phyloP scores from a whole-genome alignment of 2,329 filamentous ascomycete genomes.

The Anisogramma anomala region DNA sequence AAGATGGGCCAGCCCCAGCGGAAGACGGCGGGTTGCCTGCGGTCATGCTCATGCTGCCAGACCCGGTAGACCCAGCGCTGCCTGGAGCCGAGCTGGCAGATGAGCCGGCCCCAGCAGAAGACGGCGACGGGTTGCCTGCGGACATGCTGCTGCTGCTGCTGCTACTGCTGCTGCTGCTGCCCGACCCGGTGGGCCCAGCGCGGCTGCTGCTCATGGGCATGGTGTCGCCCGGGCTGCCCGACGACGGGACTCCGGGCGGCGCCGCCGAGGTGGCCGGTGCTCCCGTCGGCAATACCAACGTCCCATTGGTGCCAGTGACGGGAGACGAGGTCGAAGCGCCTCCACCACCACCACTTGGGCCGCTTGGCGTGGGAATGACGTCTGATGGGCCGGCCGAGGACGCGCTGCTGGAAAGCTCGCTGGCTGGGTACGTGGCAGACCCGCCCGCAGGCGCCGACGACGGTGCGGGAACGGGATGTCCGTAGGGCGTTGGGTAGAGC shows the following conservation, averaged over 20 bases:
- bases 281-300: neutral
- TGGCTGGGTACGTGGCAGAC: neutral
- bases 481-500: neutral
- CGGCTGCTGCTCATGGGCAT: no score
- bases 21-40: neutral
- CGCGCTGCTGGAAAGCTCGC: neutral
- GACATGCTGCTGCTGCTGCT: no score
- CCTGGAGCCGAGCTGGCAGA: no score
- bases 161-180: neutral
- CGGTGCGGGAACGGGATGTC: neutral
- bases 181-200: neutral
- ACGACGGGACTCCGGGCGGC: neutral
- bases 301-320: neutral
- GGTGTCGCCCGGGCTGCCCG: neutral
- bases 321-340: neutral
- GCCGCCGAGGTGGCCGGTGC: neutral
- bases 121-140: no score
- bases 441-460: neutral
- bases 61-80: neutral
- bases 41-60: neutral
- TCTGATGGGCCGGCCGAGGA: neutral
- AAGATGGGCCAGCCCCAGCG: no score
- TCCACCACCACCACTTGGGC: neutral
- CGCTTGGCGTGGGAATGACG: neutral
- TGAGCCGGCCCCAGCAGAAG: no score